phyloP scores from a whole-genome alignment of 164 flowering plant species.

The Macadamia integrifolia region DNA sequence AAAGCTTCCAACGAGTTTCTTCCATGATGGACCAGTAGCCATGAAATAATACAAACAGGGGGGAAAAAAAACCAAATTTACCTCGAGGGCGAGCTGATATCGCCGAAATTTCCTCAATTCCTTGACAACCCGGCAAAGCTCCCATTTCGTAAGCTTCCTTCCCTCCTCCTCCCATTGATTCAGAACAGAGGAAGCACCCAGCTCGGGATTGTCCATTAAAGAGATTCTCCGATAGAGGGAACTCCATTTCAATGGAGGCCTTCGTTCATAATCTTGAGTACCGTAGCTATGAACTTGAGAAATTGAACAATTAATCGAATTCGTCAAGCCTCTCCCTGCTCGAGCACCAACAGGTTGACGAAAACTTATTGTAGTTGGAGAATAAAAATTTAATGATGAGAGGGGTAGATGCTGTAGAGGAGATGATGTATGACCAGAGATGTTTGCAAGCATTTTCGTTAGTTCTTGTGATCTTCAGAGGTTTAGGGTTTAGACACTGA shows the following conservation, averaged over 20 bases:
- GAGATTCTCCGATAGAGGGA: constrained; percentile 49
- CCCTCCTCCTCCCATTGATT: constrained; percentile 55
- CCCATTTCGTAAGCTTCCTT: constrained; percentile 61
- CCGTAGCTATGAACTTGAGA: constrained; percentile 58
- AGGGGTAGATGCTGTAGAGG: constrained; percentile 16
- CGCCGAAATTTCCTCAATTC: constrained; percentile 68
- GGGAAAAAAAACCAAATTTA: background rate
- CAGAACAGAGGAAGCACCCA: constrained; percentile 51
- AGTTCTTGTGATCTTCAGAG: too few relatives aligned
- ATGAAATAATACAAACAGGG: background rate
- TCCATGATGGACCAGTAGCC: background rate
- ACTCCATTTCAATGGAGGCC: constrained; percentile 52
- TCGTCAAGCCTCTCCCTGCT: background rate
- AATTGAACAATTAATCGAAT: constrained; percentile 27
- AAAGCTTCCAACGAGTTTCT: background rate
- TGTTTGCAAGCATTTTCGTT: constrained; percentile 36
- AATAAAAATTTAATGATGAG: constrained; percentile 23
- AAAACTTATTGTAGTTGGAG: constrained; percentile 19
- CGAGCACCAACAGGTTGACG: background rate
- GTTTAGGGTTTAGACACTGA: too few relatives aligned
- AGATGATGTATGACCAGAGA: constrained; percentile 13
- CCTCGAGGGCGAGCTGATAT: constrained; percentile 68
- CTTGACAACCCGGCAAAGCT: constrained; percentile 60
- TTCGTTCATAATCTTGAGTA: constrained; percentile 56
- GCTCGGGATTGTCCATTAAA: constrained; percentile 44